phyloP scores from a whole-genome alignment of 1,139 yeast species.

The Trichomonascaceae sp. region DNA sequence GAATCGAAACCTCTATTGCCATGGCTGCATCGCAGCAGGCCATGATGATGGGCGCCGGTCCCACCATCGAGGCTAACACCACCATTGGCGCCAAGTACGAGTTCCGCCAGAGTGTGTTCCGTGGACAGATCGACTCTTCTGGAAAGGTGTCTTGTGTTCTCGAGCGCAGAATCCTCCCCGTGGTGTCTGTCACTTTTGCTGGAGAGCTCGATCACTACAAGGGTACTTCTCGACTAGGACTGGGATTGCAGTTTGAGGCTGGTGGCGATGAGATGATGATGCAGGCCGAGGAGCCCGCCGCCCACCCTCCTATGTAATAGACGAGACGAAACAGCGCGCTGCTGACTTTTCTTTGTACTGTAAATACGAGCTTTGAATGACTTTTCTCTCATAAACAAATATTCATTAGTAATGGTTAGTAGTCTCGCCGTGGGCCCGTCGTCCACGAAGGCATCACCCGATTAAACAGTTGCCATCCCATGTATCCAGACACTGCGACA shows the following conservation, averaged over 20 bases:
- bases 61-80: constrained; percentile 81
- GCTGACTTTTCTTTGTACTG: background rate
- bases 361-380: too few species aligned
- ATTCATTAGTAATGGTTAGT: too few species aligned
- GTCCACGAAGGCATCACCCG: constrained; percentile 12
- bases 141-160: constrained; percentile 88
- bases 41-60: constrained; percentile 54
- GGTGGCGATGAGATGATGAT: constrained; percentile 70
- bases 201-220: constrained; percentile 93
- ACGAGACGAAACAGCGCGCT: background rate
- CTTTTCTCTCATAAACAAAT: too few species aligned
- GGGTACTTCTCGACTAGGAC: constrained; percentile 73
- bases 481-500: constrained; percentile 14
- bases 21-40: constrained; percentile 60
- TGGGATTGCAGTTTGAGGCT: constrained; percentile 93
- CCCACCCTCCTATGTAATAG: constrained; percentile 21
- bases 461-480: constrained; percentile 15
- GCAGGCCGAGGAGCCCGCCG: constrained; percentile 19
- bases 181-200: constrained; percentile 74
- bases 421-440: too few species aligned
- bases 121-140: constrained; percentile 85
- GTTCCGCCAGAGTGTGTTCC: constrained; percentile 89
- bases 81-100: constrained; percentile 96
- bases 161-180: constrained; percentile 90
- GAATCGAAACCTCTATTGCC: constrained; percentile 80